Conservation (phyloP, 129 eudicot species). For the Ambrosia artemisiifolia region DNA sequence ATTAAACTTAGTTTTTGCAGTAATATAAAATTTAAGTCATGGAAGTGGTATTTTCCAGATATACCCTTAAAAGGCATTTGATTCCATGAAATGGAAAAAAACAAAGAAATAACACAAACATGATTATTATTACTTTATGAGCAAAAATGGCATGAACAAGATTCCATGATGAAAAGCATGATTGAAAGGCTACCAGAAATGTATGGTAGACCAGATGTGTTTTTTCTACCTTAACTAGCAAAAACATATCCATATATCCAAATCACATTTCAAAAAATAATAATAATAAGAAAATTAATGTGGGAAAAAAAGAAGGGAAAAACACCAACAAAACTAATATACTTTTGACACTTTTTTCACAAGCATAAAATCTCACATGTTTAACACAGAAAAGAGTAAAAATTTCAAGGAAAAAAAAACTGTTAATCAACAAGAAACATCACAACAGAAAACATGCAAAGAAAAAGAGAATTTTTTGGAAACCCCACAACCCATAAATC, state of each 20-base stretch:
- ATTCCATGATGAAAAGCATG: conserved; percentile 36
- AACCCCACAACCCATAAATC: conserved; percentile 7
- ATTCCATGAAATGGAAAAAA: conserved; percentile 18
- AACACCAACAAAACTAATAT: conserved; percentile 29
- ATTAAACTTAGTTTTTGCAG: neutral
- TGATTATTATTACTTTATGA: conserved; percentile 16
- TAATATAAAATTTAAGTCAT: neutral
- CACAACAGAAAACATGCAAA: neutral
- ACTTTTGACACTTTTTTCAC: conserved; percentile 13
- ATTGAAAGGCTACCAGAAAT: conserved; percentile 26
- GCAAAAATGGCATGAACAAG: conserved; percentile 34
- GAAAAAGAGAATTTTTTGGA: neutral
- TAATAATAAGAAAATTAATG: neutral
- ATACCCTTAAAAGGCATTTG: conserved; percentile 16
- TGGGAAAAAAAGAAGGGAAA: no score
- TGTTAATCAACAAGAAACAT: neutral
- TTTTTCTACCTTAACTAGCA: conserved; percentile 29
- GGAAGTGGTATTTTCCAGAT: neutral
- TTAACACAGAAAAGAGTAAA: neutral
- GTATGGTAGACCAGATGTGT: conserved; percentile 17
- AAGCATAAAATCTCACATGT: no score
- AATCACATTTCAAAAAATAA: conserved; percentile 1
- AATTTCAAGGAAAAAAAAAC: neutral
- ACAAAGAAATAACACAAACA: conserved; percentile 16
- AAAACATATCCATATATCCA: conserved; percentile 10